These are phyloP conservation scores for Fusarium brachygibbosum DNA, from an alignment of 2,329 filamentous ascomycete genomes.

Conservation along the genomic window DNA sequence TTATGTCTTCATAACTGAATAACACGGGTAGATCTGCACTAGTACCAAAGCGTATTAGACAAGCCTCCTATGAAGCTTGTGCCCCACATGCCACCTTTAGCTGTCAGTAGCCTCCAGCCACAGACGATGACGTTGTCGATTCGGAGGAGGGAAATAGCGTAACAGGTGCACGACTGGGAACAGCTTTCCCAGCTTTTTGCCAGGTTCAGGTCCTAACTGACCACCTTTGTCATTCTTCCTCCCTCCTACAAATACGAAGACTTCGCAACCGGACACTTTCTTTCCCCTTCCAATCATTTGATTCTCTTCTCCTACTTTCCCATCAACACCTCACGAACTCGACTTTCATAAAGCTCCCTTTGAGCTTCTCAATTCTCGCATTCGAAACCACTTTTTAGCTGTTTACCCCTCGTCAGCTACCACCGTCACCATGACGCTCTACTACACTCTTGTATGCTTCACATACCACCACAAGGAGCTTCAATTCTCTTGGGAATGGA, in stretches of 20 bases:
- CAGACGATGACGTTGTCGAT: conserved; percentile 56
- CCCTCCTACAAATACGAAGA: conserved; percentile 39
- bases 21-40: conserved; percentile 17
- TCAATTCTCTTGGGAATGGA: neutral
- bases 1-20: conserved; percentile 24
- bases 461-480: neutral
- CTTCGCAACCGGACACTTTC: conserved; percentile 19
- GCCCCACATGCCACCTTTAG: conserved; percentile 28
- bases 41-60: conserved; percentile 1
- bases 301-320: neutral
- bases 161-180: conserved; percentile 27
- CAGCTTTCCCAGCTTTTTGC: conserved; percentile 44
- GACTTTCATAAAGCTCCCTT: conserved; percentile 13
- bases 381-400: conserved; percentile 18
- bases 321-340: conserved; percentile 1
- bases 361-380: conserved; percentile 22
- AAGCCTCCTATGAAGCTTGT: conserved; percentile 32
- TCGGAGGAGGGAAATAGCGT: conserved; percentile 44
- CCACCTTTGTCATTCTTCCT: conserved; percentile 49
- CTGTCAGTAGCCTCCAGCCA: conserved; percentile 46
- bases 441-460: conserved; percentile 66
- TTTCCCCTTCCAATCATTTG: neutral
- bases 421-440: conserved; percentile 67
- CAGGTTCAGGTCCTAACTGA: conserved; percentile 47
- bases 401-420: conserved; percentile 44